Evolutionary conservation across 495 filamentous ascomycete species (phyloP).

Genomic region (Hypoxylon cercidicola): DNA sequence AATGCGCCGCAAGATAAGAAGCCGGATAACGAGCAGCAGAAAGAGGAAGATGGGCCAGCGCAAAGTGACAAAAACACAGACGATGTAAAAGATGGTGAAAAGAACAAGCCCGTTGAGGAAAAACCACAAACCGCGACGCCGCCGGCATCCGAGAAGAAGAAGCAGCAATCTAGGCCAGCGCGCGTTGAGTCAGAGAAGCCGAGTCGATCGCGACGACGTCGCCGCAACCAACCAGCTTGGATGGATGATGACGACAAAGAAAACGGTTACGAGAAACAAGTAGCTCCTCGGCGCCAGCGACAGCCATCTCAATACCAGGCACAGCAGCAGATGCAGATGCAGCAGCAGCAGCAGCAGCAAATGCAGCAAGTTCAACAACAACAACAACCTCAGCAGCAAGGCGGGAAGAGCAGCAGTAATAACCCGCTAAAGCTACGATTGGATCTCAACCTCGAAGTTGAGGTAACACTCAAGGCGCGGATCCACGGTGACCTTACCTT

Average conservation of each 20-base stretch:
- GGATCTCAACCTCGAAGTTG: conserved; percentile 88
- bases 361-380: conserved; percentile 52
- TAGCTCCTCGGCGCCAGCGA: conserved; percentile 36
- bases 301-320: conserved; percentile 58
- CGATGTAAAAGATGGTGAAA: conserved; percentile 36
- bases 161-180: conserved; percentile 29
- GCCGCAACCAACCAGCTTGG: conserved; percentile 44
- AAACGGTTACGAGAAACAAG: conserved; percentile 38
- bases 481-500: conserved; percentile 92
- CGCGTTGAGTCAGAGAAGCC: conserved; percentile 42
- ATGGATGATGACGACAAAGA: conserved; percentile 42
- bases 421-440: conserved; percentile 81
- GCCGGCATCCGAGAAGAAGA: conserved; percentile 19
- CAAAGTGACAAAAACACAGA: conserved; percentile 56
- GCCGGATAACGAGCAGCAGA: conserved; percentile 16
- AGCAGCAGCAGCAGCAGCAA: conserved; percentile 62
- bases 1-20: conserved; percentile 2
- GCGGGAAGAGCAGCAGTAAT: conserved; percentile 52
- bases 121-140: background rate
- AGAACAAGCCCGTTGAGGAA: background rate
- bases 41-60: conserved; percentile 31
- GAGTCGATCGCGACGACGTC: conserved; percentile 42
- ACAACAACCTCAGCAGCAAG: conserved; percentile 49
- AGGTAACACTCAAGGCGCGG: conserved; percentile 90
- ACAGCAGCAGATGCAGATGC: conserved; percentile 39